phyloP scores from a whole-genome alignment of 139 green algal genomes.

The Zygnema cylindricum region DNA sequence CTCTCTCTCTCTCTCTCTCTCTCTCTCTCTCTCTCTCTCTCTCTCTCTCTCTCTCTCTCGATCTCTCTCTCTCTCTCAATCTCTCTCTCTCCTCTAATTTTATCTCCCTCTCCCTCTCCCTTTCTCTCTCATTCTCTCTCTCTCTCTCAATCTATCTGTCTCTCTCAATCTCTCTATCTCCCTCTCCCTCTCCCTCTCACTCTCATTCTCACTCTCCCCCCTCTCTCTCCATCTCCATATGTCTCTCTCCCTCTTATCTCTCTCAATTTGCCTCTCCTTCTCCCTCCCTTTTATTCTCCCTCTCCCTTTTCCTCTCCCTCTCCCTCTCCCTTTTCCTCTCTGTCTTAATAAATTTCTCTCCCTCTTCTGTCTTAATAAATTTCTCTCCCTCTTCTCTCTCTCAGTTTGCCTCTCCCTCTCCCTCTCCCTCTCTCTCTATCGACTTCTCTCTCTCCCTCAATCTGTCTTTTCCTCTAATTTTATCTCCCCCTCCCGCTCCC shows the following conservation, averaged over 20 bases:
- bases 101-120: not conserved
- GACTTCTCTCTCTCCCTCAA: not conserved
- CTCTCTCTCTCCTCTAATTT: no score
- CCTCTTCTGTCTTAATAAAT: not conserved
- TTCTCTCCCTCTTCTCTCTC: not conserved
- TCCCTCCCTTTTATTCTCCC: not conserved
- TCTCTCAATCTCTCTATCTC: not conserved
- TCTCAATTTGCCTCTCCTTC: not conserved
- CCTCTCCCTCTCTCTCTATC: not conserved
- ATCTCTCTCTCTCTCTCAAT: not conserved
- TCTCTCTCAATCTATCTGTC: not conserved
- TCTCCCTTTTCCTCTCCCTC: conserved; percentile 16
- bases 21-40: not conserved
- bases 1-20: not conserved
- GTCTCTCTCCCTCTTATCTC: not conserved
- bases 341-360: not conserved
- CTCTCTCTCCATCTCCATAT: not conserved
- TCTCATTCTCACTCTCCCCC: not conserved
- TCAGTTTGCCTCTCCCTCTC: not conserved
- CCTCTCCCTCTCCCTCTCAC: not conserved
- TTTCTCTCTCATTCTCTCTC: not conserved
- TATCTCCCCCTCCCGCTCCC: not conserved
- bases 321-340: not conserved
- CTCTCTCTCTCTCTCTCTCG: not conserved
- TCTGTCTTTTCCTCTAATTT: not conserved